Base-by-base conservation (phyloP, 257 asterid species). In the Solanum lignicaule region DNA sequence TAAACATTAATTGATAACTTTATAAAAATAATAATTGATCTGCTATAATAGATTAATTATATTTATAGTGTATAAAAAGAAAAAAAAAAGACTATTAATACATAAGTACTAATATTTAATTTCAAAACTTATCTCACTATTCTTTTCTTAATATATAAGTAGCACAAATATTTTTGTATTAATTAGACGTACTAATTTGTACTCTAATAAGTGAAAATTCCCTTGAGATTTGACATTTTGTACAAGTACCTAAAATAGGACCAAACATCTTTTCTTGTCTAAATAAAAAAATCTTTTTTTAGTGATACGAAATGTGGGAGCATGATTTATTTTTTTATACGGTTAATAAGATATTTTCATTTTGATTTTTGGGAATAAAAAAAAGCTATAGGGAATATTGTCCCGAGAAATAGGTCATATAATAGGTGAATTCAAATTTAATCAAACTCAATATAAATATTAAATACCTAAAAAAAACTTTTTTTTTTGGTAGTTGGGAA, bases 301-400 rank as follows among this genome's bases (percentile, higher is more conserved):
- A 14, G 33, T 1, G 2, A 68, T 27, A 27, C 4, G 5, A 68
- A 3, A 29, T 27, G 5, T 27, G 5, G 9, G 1, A 25, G 31
- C 4, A 27, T 13, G 36, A 27, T 13, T 27, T 1, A 12, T 0
- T 5, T 13, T 27, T 13, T 6, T 13, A 0, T 13, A 27, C 3
- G 7, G 7, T 14, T 6, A 6, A 27, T 12, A 66, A 12, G 29
- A 25, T 5, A 21, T 65, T 65, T n/a, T 6, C 5, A 25, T 66
- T 66, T 66, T 0, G 35, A 25, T 65, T 4, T 27, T 5, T 13
- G 20, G 3, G 21, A 68, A 68, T 27, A 3, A n/a, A 10, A 62
- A 62, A 62, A 23, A 62, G 5, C 7, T 62, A 6, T 13, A 5
- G 4, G 2, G 0, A 27, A 6, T 3, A 66, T 13, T 1, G 2